Conservation (phyloP, 139 green algal species). For the Axilococcus clingmanii region DNA sequence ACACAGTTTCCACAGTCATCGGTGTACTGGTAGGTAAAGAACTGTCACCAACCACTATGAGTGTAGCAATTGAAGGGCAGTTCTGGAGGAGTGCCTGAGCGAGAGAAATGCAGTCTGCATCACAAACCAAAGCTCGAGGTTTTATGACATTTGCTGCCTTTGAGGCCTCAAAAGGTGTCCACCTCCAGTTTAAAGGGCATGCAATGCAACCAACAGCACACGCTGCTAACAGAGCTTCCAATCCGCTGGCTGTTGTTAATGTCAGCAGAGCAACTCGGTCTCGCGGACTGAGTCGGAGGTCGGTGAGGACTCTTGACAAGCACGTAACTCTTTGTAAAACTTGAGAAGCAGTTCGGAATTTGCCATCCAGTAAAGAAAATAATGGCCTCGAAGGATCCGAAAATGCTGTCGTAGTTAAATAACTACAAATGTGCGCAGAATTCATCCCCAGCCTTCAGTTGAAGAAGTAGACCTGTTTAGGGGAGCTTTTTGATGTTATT, state of each 20-base stretch:
- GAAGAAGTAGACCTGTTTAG: too few species aligned
- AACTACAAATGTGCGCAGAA: too few species aligned
- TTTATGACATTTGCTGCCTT: slow-evolving; percentile 5
- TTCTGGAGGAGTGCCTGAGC: not conserved
- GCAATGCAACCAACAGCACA: slow-evolving; percentile 43
- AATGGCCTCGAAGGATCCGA: too few species aligned
- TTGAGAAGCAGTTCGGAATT: too few species aligned
- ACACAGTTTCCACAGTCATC: not conserved
- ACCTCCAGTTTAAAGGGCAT: slow-evolving; percentile 58
- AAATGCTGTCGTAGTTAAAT: too few species aligned
- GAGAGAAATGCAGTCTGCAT: slow-evolving; percentile 13
- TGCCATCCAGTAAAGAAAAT: too few species aligned
- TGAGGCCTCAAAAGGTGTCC: slow-evolving; percentile 4
- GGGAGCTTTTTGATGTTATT: too few species aligned
- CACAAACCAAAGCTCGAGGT: not conserved
- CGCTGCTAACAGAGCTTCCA: slow-evolving; percentile 46
- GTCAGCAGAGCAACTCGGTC: slow-evolving; percentile 32
- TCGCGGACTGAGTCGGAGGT: slow-evolving; percentile 12
- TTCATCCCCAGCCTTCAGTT: too few species aligned
- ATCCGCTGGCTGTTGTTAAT: slow-evolving; percentile 19
- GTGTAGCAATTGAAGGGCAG: not conserved
- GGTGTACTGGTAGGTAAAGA: not conserved
- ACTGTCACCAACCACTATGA: not conserved
- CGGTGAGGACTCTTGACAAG: too few species aligned
- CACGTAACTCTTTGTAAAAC: too few species aligned